Conservation (phyloP, 306 rosid genomes). For the Citrullus amarus region DNA sequence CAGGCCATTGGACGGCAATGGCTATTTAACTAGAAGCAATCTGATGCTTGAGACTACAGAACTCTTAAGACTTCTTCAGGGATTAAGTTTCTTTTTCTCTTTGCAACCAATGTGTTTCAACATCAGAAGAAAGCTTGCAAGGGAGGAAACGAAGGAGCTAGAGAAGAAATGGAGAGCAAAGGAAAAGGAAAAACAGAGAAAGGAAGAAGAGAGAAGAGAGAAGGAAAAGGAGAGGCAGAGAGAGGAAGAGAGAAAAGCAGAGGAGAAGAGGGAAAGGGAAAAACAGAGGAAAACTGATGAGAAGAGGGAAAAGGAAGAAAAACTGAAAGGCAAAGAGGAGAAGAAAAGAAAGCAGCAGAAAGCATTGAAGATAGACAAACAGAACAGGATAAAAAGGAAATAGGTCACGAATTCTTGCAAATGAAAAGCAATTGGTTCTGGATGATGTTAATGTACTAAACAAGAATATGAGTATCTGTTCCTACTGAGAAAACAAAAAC, state of each 20-base stretch:
- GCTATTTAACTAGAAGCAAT: background rate
- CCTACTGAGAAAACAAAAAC: background rate
- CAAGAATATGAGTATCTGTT: background rate
- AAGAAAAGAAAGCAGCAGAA: background rate
- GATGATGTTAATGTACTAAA: background rate
- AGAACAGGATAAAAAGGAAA: constrained; percentile 15
- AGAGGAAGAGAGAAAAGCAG: background rate
- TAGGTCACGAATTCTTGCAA: background rate
- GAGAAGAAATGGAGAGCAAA: constrained; percentile 24
- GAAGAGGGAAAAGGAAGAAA: constrained; percentile 13
- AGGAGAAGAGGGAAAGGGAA: background rate
- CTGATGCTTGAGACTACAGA: background rate
- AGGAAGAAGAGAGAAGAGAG: background rate
- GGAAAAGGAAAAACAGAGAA: constrained; percentile 10
- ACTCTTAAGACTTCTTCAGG: background rate
- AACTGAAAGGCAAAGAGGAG: background rate
- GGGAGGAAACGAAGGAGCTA: constrained; percentile 33
- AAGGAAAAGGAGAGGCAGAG: constrained; percentile 14
- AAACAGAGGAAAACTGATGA: constrained; percentile 2
- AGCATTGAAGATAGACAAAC: constrained; percentile 11
- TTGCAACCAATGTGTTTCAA: constrained; percentile 32
- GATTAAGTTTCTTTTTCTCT: too few relatives aligned
- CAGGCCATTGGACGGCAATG: constrained; percentile 27
- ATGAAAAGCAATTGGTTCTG: background rate
- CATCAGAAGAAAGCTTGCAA: constrained; percentile 23